Evolutionary conservation across 208 protist species (phyloP), one percentile per base, ranked within the genome.

Genomic region (Trypanosoma vivax): DNA sequence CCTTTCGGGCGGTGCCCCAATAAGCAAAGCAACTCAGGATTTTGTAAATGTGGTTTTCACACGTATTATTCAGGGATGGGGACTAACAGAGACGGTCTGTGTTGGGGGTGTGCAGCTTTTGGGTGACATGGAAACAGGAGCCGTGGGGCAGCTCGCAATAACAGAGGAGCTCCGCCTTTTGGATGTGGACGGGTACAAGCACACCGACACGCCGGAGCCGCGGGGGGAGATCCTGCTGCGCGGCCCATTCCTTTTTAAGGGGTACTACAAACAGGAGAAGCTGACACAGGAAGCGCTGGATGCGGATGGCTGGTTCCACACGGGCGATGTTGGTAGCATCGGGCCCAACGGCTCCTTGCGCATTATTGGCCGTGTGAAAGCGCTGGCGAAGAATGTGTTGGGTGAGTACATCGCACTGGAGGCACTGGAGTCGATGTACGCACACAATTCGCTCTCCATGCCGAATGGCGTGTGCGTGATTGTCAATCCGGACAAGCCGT

Each of bases 321-420:
- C n/a, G n/a, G 38, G 46, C 13, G 75, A 83, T 59, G 64, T 80
- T 18, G 77, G 72, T 23, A 25, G 40, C 18, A 49, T 70, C 7
- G 1, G 3, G 10, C 5, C 27, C 4, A 48, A 74, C 16, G 70
- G 71, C 19, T 39, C 14, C 7, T 27, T 50, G 1, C 43, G 43
- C 4, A 30, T 96, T 35, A 70, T 96, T 28, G 87, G 85, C 50
- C 79, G 90, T 49, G 70, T 85, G 25, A 96, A 96, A 73, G 81
- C 84, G 21, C 65, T 96, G 31, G 83, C 86, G 6, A 96, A 96
- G 63, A 83, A 90, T 40, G 56, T 51, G 1, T 54, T 83, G 13
- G 90, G 90, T 38, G 90, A 96, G 65, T 96, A 94, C 67, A 90
- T 96, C 35, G 80, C 85, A 9, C 39, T 92, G 16, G 84, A 96